phyloP scores from a whole-genome alignment of 1,284 basidiomycete species.

The Inonotus hispidus region DNA sequence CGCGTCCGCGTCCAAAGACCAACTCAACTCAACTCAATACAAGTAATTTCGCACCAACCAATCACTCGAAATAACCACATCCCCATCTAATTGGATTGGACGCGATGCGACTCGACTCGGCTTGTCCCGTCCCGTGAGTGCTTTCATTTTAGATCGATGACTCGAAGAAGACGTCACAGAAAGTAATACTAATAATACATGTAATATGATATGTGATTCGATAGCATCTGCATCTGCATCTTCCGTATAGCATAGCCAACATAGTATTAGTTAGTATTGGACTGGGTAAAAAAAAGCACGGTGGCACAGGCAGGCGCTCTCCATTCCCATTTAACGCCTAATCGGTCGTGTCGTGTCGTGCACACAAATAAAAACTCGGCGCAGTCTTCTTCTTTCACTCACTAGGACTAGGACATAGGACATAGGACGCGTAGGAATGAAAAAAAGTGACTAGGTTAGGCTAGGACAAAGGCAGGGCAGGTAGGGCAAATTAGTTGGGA shows the following conservation, averaged over 20 bases:
- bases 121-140: no score
- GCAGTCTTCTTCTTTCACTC: neutral
- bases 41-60: neutral
- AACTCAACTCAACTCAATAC: neutral
- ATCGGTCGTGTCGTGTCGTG: neutral
- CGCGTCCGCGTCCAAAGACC: neutral
- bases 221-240: neutral
- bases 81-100: neutral
- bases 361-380: neutral
- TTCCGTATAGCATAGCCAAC: neutral
- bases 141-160: no score
- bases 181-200: no score
- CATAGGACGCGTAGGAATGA: no score
- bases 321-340: slow-evolving; percentile 1
- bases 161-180: no score
- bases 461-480: no score
- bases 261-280: no score
- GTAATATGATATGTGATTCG: no score
- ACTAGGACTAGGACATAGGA: no score
- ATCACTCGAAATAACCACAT: neutral
- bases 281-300: no score
- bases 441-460: neutral
- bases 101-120: no score
- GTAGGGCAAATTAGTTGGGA: neutral
- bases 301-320: neutral